Conservation (phyloP, 257 asterid species). For the Przewalskia tangutica region DNA sequence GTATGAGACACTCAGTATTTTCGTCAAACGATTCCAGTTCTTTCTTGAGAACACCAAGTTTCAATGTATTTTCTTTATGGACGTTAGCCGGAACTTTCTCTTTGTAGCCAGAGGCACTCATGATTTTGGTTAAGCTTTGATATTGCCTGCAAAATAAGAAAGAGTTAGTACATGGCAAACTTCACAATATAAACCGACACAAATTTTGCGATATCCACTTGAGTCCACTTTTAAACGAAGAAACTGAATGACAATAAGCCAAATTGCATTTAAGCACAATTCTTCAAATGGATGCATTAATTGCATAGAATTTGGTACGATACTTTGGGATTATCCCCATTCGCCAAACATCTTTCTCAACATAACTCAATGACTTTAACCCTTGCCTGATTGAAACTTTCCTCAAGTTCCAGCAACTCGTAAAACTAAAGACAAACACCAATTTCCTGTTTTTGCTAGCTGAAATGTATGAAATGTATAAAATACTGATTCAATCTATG, state of each 20-base stretch:
- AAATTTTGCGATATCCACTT: neutral
- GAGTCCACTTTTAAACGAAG: neutral
- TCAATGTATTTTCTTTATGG: conserved; percentile 47
- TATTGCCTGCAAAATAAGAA: conserved; percentile 49
- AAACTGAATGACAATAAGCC: neutral
- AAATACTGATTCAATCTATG: neutral
- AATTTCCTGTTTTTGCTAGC: neutral
- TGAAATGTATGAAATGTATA: neutral
- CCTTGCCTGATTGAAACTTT: neutral
- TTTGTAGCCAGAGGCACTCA: conserved; percentile 50
- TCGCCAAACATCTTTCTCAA: neutral
- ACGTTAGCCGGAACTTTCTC: conserved; percentile 61
- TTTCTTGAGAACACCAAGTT: conserved; percentile 41
- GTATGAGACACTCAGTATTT: conserved; percentile 38
- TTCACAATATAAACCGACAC: neutral
- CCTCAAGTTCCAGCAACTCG: neutral
- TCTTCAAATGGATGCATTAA: neutral
- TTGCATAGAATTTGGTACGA: neutral
- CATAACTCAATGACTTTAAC: neutral
- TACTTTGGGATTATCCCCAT: neutral
- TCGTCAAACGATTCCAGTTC: conserved; percentile 49
- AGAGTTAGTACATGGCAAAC: neutral
- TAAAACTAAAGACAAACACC: neutral
- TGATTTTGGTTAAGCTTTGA: conserved; percentile 41
- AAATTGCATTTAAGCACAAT: neutral